Percentiles rank a stretch among this genome's conserved stretches.
phyloP scores from a whole-genome alignment of 2,329 filamentous ascomycete genomes.

The Paecilomyces sp. region DNA sequence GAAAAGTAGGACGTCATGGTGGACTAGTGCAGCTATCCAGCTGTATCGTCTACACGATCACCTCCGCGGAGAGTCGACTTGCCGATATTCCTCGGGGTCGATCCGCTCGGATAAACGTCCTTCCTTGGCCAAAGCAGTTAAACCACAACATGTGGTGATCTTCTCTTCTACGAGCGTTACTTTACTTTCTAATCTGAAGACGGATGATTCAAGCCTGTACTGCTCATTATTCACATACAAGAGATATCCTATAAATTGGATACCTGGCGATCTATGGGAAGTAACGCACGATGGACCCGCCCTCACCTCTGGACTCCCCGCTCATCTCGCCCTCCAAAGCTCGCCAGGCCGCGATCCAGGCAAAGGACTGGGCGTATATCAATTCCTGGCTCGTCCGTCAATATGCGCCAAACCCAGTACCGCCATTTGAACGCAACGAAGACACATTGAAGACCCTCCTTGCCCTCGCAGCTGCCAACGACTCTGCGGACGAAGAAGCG shows the following conservation, averaged over 20 bases:
- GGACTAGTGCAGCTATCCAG: not conserved
- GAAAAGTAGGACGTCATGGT: conserved; percentile 30
- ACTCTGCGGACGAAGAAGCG: conserved; percentile 50
- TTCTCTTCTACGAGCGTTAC: not conserved
- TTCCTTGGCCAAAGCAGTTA: not conserved
- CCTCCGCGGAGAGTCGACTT: not conserved
- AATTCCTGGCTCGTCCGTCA: conserved; percentile 74
- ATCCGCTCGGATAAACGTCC: conserved; percentile 2
- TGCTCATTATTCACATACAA: not conserved
- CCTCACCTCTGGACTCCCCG: conserved; percentile 26
- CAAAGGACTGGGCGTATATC: conserved; percentile 86
- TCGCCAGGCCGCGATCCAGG: conserved; percentile 69
- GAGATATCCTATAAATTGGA: not conserved
- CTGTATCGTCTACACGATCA: not conserved
- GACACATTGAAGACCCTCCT: conserved; percentile 73
- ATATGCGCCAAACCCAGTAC: conserved; percentile 56
- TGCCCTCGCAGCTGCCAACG: conserved; percentile 67
- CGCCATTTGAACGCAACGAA: conserved; percentile 76
- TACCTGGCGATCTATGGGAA: not conserved
- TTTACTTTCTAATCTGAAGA: not conserved
- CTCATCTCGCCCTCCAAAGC: conserved; percentile 57
- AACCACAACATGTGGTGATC: not conserved
- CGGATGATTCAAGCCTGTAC: not conserved
- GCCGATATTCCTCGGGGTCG: not conserved
- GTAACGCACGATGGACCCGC: conserved; percentile 6